Percentiles rank a stretch among this genome's conserved stretches.
Conservation (phyloP, 805 yeast genomes). For the Sugiyamaella marilandica region DNA sequence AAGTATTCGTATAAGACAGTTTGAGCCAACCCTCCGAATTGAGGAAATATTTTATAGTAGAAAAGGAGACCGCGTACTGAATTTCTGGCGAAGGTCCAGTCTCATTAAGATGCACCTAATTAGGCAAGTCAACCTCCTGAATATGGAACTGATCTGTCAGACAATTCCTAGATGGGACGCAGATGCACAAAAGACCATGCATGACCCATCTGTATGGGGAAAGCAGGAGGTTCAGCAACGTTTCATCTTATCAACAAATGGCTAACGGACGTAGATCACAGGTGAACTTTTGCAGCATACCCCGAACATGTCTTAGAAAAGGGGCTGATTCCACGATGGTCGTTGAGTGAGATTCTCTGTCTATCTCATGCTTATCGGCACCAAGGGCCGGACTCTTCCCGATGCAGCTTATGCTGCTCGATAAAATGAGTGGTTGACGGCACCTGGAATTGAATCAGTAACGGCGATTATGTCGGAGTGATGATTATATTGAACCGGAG, state of each 20-base stretch:
- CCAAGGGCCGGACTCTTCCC: too few species aligned
- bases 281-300: background rate
- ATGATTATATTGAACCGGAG: constrained; percentile 39
- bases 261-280: background rate
- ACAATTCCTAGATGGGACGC: background rate
- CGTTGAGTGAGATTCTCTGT: background rate
- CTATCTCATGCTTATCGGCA: too few species aligned
- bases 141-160: constrained; percentile 1
- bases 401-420: too few species aligned
- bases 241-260: constrained; percentile 3
- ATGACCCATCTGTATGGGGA: background rate
- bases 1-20: too few species aligned
- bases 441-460: constrained; percentile 19
- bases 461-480: constrained; percentile 26
- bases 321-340: background rate
- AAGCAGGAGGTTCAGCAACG: background rate
- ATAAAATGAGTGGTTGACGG: background rate
- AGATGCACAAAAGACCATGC: background rate
- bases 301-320: background rate
- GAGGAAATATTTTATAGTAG: background rate
- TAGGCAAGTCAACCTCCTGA: too few species aligned
- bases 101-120: too few species aligned
- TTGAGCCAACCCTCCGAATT: background rate
- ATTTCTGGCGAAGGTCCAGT: too few species aligned
- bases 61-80: too few species aligned